Conservation (phyloP, 805 yeast genomes). For the Brettanomyces anomalus region DNA sequence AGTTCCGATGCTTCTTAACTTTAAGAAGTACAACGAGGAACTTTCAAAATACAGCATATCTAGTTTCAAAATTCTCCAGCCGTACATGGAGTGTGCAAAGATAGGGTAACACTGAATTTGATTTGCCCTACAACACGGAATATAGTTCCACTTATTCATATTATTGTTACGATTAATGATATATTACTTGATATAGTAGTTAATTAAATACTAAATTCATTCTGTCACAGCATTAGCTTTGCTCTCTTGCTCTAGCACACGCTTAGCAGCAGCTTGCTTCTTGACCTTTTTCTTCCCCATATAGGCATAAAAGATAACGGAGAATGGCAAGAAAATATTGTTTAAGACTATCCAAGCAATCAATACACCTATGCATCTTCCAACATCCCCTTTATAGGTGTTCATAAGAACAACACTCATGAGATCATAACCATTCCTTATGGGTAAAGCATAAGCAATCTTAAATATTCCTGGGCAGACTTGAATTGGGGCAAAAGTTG, state of each 20-base stretch:
- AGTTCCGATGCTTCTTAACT: slow-evolving; percentile 1
- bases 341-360: slow-evolving; percentile 15
- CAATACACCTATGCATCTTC: slow-evolving; percentile 17
- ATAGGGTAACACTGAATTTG: neutral
- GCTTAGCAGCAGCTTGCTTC: slow-evolving; percentile 5
- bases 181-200: neutral
- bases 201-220: neutral
- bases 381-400: slow-evolving; percentile 39
- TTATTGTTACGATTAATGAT: neutral
- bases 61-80: too few species aligned
- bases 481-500: slow-evolving; percentile 60
- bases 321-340: slow-evolving; percentile 30
- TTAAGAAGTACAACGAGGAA: neutral
- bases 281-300: slow-evolving; percentile 8
- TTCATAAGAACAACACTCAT: slow-evolving; percentile 50
- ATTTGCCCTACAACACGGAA: too few species aligned
- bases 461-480: slow-evolving; percentile 48
- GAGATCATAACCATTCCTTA: slow-evolving; percentile 55
- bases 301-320: slow-evolving; percentile 22
- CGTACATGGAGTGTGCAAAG: neutral
- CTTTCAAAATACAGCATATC: neutral
- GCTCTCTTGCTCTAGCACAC: neutral
- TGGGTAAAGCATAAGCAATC: slow-evolving; percentile 62
- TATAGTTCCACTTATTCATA: too few species aligned
- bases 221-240: neutral